Evolutionary conservation across 208 protist species (phyloP), one percentile per base, ranked within the genome.

Genomic region (Trypanosoma rangeli): DNA sequence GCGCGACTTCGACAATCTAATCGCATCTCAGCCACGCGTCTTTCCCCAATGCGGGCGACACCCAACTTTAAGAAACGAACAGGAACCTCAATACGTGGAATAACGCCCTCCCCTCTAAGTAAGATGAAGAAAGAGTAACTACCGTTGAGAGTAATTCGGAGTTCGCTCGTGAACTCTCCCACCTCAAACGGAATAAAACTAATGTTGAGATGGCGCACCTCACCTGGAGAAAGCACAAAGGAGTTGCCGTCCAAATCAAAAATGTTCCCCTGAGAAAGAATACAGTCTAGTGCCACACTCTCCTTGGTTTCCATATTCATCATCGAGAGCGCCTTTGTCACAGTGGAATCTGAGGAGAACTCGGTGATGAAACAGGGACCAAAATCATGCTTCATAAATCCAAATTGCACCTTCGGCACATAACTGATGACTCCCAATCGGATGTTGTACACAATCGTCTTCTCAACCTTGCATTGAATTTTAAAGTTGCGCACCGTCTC

Each of bases 91-190:
- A 98, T 79, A 20, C 87, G 78, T 57, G 94, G 84, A 20, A 87
- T 78, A 16, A 94, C 84, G n/a, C 97, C 97, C 65, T 98, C 97
- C 35, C 98, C 98, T 37, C 26, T 55, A 31, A 99, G 69, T 16
- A 76, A 70, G 28, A 98, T 78, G 50, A 79, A 84, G 9, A 92
- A 78, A 0, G 89, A 87, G 63, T 92, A 87, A 18, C 94, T 79
- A 31, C 94, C 94, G 73, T 99, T 99, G 37, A 99, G 73, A 59
- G 95, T 58, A 75, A 99, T 93, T 44, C 82, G 82, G 48, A 99
- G 71, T 68, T 83, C 84, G 64, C 96, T 94, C n/a, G 72, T 76
- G 81, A 98, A 98, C 29, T 65, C 70, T 15, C 83, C 85, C 3
- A 86, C 75, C 49, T 97, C 93, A 16, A 56, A 64, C 1, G 98